These are phyloP conservation scores for Oryza nivara DNA, from an alignment of 176 grass and related monocot species.

Conservation along the genomic window DNA sequence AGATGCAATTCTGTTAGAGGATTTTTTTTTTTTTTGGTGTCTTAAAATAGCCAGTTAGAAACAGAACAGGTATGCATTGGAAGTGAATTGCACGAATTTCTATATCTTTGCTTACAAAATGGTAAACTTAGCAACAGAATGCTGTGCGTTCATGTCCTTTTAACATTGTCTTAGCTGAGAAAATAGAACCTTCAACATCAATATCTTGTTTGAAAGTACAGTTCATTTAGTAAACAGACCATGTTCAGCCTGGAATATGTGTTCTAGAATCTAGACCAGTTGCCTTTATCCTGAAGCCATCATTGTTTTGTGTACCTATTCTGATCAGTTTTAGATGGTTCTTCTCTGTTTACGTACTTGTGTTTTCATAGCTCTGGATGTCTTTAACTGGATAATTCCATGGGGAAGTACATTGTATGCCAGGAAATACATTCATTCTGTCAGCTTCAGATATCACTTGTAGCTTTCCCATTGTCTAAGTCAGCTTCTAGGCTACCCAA, in stretches of 20 bases:
- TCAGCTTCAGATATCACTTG: slow-evolving; percentile 2
- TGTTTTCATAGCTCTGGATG: neutral
- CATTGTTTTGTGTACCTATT: slow-evolving; percentile 7
- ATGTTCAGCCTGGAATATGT: neutral
- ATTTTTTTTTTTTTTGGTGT: neutral
- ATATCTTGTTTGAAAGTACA: neutral
- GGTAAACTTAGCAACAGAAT: neutral
- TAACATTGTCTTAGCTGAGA: neutral
- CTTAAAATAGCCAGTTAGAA: neutral
- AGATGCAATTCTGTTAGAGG: neutral
- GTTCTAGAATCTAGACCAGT: slow-evolving; percentile 3
- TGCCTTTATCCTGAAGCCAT: neutral
- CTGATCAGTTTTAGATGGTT: slow-evolving; percentile 13
- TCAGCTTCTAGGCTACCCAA: slow-evolving; percentile 6
- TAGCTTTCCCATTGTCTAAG: neutral
- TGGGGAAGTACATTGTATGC: neutral
- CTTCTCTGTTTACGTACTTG: neutral
- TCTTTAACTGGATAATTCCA: neutral
- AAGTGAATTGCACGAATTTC: neutral
- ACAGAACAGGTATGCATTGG: neutral
- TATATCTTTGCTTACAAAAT: neutral
- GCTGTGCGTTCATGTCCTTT: neutral
- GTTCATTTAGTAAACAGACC: slow-evolving; percentile 3
- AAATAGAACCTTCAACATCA: neutral
- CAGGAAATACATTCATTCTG: neutral